Evolutionary conservation across 192 early-diverging fungal species (phyloP), one percentile per base, ranked within the genome.

Genomic region (Pilaira anomala): DNA sequence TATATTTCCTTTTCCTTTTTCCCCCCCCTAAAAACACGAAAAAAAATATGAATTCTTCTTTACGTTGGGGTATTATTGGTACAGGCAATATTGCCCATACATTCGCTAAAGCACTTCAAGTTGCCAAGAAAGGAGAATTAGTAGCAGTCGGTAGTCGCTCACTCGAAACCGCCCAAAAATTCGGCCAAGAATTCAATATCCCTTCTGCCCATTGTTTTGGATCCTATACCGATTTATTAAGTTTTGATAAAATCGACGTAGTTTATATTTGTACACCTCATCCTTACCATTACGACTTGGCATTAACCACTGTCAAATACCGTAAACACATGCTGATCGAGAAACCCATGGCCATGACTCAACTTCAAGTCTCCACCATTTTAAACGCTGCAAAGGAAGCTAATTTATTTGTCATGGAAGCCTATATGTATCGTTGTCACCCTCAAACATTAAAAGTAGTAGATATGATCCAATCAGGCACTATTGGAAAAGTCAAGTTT

Each of bases 211-310:
- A 46, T 22, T 74, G 72, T 44, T 77, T 81, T 22, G 62, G 65
- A 8, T 74, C 72, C 18, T 75, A 81, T 28, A 72, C 78, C 1
- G 76, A 82, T 7, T 51, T 91, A 39, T 57, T 88, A 12, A 55
- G 65, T 4, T 78, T 78, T 40, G 48, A 65, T 12, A 70, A 76
- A 8, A 76, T 92, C 28, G 77, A 89, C 26, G 75, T 88, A 14
- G 84, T 90, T 14, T 74, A 89, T 25, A 81, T 92, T 28, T 84
- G 82, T 36, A 82, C 85, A 2, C 88, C 88, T 14, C 83, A 87
- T 59, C 76, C 79, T 45, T 72, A 81, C 7, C 90, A 92, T 60
- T 82, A 69, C 52, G 71, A 73, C 11, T 74, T 83, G 5, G 79
- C 81, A 5, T 72, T 80, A 11, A 57, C 67, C 44, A 71, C 77